These are phyloP conservation scores for Corymbia citriodora DNA, from an alignment of 441 rosid genomes.

Conservation along the genomic window DNA sequence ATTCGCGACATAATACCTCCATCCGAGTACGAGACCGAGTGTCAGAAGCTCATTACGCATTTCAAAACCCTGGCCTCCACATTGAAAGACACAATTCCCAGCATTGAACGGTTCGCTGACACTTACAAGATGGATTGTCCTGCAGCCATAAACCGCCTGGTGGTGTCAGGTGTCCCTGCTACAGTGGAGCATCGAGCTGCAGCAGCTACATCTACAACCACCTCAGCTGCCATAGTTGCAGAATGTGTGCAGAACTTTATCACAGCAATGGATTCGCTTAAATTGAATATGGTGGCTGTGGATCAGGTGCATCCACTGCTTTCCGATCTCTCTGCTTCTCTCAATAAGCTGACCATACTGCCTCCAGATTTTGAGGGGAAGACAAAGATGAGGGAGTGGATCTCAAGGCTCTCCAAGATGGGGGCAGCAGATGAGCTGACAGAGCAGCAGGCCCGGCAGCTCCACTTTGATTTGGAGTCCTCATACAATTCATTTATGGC, in stretches of 20 bases:
- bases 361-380: constrained; percentile 94
- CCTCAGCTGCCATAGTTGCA: constrained; percentile 81
- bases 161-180: constrained; percentile 90
- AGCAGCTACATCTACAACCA: constrained; percentile 38
- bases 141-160: constrained; percentile 78
- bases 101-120: constrained; percentile 82
- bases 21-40: constrained; percentile 71
- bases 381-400: constrained; percentile 92
- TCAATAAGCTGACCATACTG: constrained; percentile 69
- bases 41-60: constrained; percentile 90
- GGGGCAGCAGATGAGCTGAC: constrained; percentile 95
- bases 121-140: constrained; percentile 96
- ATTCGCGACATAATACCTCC: constrained; percentile 73
- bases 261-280: constrained; percentile 92
- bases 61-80: constrained; percentile 80
- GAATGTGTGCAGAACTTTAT: constrained; percentile 93
- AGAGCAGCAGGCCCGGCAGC: constrained; percentile 93
- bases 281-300: constrained; percentile 89
- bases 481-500: constrained; percentile 98
- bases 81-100: constrained; percentile 74
- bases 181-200: constrained; percentile 88
- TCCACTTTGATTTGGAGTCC: constrained; percentile 92
- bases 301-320: constrained; percentile 92
- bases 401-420: constrained; percentile 80
- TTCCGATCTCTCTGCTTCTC: constrained; percentile 74